A percentile compares a stretch with the other conserved stretches of the same genome.
Conservation (phyloP, 495 filamentous ascomycete species). For the Podospora comata region DNA sequence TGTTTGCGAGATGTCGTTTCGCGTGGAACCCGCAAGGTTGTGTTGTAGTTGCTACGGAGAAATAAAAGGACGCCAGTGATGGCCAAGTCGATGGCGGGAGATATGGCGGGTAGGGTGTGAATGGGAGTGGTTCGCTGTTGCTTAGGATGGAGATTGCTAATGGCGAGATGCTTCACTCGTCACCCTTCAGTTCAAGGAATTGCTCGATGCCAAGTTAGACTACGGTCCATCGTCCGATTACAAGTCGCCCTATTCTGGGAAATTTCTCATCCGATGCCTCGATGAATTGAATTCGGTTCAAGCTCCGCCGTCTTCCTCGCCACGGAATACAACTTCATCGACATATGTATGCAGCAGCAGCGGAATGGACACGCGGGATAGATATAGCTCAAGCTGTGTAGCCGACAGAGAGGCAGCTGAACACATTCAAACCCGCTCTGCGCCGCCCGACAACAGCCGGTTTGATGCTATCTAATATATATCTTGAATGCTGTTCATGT, state of each 20-base stretch:
- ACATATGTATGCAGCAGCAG: background rate
- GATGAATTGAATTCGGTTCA: background rate
- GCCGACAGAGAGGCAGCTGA: background rate
- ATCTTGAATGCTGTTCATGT: conserved; percentile 5
- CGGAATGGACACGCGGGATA: background rate
- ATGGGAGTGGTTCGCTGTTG: background rate
- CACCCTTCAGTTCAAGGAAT: background rate
- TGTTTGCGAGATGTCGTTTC: background rate
- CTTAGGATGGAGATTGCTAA: background rate
- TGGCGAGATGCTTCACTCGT: background rate
- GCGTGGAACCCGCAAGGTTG: background rate
- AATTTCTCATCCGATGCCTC: background rate
- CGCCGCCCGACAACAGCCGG: conserved; percentile 12
- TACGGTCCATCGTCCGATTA: background rate
- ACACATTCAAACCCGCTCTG: background rate
- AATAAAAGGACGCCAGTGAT: background rate
- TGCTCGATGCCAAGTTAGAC: background rate
- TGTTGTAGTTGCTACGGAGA: background rate
- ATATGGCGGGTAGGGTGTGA: background rate
- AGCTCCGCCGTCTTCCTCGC: background rate
- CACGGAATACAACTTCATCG: background rate
- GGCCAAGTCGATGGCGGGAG: background rate
- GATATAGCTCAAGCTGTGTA: background rate
- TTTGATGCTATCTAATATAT: background rate
- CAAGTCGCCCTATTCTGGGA: background rate